Conservation (phyloP, 2,329 filamentous ascomycete species). For the Clonostachys byssicola region DNA sequence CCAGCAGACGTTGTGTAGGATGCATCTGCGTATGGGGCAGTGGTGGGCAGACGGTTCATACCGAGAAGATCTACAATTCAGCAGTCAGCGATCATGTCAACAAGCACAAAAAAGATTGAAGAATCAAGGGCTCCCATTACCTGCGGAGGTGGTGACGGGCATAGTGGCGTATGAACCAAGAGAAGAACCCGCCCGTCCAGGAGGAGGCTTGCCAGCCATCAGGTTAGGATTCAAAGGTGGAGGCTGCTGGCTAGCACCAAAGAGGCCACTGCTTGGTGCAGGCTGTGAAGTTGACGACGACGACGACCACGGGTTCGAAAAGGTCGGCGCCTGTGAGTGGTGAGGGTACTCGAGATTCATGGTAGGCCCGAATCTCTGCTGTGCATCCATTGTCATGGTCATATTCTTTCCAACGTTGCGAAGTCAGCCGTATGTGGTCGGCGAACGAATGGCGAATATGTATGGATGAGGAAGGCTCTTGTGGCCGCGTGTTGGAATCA, state of each 20-base stretch:
- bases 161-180: conserved; percentile 53
- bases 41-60: conserved; percentile 59
- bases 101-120: conserved; percentile 39
- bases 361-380: conserved; percentile 70
- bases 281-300: conserved; percentile 38
- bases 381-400: conserved; percentile 95
- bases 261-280: conserved; percentile 56
- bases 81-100: conserved; percentile 37
- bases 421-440: neutral
- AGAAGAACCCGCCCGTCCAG: conserved; percentile 57
- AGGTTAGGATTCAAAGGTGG: conserved; percentile 50
- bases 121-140: conserved; percentile 52
- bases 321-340: conserved; percentile 56
- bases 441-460: no score
- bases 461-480: no score
- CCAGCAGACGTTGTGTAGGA: conserved; percentile 65
- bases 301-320: conserved; percentile 85
- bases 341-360: conserved; percentile 71
- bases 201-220: conserved; percentile 36
- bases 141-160: conserved; percentile 70
- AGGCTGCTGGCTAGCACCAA: conserved; percentile 47
- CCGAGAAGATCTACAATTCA: conserved; percentile 59
- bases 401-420: conserved; percentile 45
- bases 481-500: no score
- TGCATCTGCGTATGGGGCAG: conserved; percentile 67